Conservation (phyloP, 768 basidiomycete genomes). For the Mycena venus region DNA sequence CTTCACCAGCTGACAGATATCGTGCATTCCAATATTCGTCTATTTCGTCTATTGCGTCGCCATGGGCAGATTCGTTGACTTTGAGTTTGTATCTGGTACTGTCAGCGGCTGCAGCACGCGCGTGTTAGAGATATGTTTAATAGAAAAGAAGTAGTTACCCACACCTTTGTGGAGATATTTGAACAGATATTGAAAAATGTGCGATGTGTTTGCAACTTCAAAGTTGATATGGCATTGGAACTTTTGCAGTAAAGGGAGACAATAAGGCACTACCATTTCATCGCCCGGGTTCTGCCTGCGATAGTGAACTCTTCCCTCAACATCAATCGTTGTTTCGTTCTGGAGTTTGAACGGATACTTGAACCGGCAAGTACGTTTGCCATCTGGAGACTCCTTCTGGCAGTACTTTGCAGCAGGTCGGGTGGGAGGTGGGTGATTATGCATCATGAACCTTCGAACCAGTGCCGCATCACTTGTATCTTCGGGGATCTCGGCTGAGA, state of each 20-base stretch:
- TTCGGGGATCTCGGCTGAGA: too few species aligned
- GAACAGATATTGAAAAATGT: slow-evolving; percentile 54
- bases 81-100: slow-evolving; percentile 11
- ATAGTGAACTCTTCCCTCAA: slow-evolving; percentile 45
- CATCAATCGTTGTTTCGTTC: slow-evolving; percentile 40
- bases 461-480: slow-evolving; percentile 39
- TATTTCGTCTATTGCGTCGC: slow-evolving; percentile 45
- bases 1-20: slow-evolving; percentile 52
- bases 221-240: slow-evolving; percentile 54
- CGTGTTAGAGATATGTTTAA: background rate
- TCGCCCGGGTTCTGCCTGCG: slow-evolving; percentile 38
- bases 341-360: slow-evolving; percentile 35
- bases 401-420: slow-evolving; percentile 44
- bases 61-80: background rate
- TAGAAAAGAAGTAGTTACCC: background rate
- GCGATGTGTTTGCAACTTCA: slow-evolving; percentile 45
- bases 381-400: slow-evolving; percentile 34
- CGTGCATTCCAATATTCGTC: slow-evolving; percentile 49
- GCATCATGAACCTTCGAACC: slow-evolving; percentile 49
- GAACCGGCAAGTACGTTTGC: slow-evolving; percentile 38
- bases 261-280: slow-evolving; percentile 46
- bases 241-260: slow-evolving; percentile 42
- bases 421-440: too few species aligned
- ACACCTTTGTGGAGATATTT: slow-evolving; percentile 57
- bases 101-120: background rate